Conservation (phyloP, 2,329 filamentous ascomycete genomes). For the Colletotrichum camelliae region DNA sequence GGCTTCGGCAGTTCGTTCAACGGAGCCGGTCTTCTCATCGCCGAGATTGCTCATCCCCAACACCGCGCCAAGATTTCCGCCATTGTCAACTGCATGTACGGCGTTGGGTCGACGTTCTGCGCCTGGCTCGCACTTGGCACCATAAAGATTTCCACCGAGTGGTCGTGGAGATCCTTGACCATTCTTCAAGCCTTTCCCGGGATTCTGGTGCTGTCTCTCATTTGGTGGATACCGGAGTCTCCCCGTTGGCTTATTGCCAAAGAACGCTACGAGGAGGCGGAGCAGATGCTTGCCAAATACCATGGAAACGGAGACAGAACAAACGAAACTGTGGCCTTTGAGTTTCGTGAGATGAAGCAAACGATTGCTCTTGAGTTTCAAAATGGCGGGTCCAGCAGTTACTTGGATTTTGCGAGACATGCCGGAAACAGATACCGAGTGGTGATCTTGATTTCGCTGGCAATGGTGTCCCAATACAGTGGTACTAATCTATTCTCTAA, state of each 20-base stretch:
- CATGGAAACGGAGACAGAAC: slow-evolving; percentile 56
- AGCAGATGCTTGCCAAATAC: slow-evolving; percentile 38
- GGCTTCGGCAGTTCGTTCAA: slow-evolving; percentile 53
- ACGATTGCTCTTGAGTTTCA: neutral
- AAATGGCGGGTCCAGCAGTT: neutral
- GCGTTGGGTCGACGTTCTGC: neutral
- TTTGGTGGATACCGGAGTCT: slow-evolving; percentile 29
- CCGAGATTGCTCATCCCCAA: neutral
- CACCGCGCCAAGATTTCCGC: neutral
- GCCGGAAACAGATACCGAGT: neutral
- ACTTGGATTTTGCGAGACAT: neutral
- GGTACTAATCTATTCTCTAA: neutral
- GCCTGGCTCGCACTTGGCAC: neutral
- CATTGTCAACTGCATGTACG: neutral
- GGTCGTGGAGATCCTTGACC: neutral
- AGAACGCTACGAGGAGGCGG: slow-evolving; percentile 34
- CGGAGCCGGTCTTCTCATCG: slow-evolving; percentile 28
- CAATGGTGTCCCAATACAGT: neutral
- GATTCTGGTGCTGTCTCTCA: neutral
- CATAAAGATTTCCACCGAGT: neutral
- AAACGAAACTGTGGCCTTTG: neutral
- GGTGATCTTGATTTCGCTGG: neutral
- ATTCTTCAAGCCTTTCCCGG: neutral
- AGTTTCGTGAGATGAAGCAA: neutral
- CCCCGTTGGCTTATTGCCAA: slow-evolving; percentile 36